Evolutionary conservation across 2,329 filamentous ascomycete species (phyloP), one percentile per base, ranked within the genome.

Genomic region (Penicillium sp.): DNA sequence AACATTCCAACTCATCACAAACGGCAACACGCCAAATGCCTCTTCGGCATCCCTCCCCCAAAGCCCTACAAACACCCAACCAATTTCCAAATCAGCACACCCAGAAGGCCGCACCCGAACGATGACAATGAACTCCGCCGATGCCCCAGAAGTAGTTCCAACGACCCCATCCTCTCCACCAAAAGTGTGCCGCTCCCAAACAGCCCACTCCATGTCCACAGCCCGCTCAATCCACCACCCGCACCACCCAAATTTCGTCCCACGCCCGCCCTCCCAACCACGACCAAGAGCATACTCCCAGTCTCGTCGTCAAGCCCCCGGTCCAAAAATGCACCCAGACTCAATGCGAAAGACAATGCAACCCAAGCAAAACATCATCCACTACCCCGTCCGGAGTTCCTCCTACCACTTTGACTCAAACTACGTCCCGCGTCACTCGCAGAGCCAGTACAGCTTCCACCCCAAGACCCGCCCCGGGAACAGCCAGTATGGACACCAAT

Each of bases 91-190:
- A 4, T n/a, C 38, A 16, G 13, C 19, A 13, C 53, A 50, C 23
- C 38, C 43, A 7, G 58, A 63, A 23, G 58, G 58, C 15, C 60
- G 60, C 39, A 34, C 13, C 29, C 65, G 71, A 47, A 65, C 70
- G 49, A 65, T 68, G 57, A 72, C 70, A 39, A 69, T 67, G 58
- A 71, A 63, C 53, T 73, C 72, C 2, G 68, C 69, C 47, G 70
- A 73, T n/a, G 71, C 72, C 1, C 72, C 73, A 16, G 70, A 72
- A 53, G 70, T 75, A 0, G 66, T 74, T 15, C 54, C 49, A 21
- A 21, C 50, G 29, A 55, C 60, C 19, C 65, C 64, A 15, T 38
- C 51, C 11, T 65, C 63, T 21, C 67, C 69, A 13, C 44, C 60
- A 29, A 68, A 61, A 31, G 64, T 71, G 5, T 63, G 60, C 41